Conservation (phyloP, 2,329 filamentous ascomycete species). For the Knoxdaviesia capensis region DNA sequence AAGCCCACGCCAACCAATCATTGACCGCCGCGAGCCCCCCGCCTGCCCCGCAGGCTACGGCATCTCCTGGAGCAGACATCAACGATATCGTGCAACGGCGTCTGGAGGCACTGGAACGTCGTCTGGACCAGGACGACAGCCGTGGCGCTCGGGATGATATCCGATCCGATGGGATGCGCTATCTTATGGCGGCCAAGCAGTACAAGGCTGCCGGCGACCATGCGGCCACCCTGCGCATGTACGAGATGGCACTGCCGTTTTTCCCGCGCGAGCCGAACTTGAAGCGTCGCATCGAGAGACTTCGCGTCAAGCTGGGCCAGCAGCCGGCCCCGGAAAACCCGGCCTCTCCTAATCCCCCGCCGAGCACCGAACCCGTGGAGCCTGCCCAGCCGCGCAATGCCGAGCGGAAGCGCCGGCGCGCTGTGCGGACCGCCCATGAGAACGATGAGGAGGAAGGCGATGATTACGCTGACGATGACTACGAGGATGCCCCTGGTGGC, state of each 20-base stretch:
- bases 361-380: slow-evolving; percentile 8
- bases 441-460: slow-evolving; percentile 8
- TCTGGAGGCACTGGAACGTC: slow-evolving; percentile 65
- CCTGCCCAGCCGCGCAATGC: slow-evolving; percentile 7
- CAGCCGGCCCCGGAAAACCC: slow-evolving; percentile 4
- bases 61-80: slow-evolving; percentile 22
- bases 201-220: slow-evolving; percentile 61
- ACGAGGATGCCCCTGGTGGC: slow-evolving; percentile 12
- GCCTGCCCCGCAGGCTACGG: slow-evolving; percentile 1
- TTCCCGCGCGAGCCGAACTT: slow-evolving; percentile 76
- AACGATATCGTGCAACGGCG: slow-evolving; percentile 64
- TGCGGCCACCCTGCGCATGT: slow-evolving; percentile 60
- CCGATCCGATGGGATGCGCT: slow-evolving; percentile 65
- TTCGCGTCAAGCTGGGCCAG: slow-evolving; percentile 29
- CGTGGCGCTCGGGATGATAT: slow-evolving; percentile 34
- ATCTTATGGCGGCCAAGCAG: slow-evolving; percentile 77
- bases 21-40: slow-evolving; percentile 23
- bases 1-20: slow-evolving; percentile 42
- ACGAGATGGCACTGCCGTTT: slow-evolving; percentile 62
- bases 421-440: slow-evolving; percentile 4
- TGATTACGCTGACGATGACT: slow-evolving; percentile 17
- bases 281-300: slow-evolving; percentile 44
- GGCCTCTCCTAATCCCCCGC: slow-evolving; percentile 4
- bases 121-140: slow-evolving; percentile 47
- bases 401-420: slow-evolving; percentile 11